Evolutionary conservation across 192 early-diverging fungal species (phyloP).

Genomic region (Haplosporangium gracile): DNA sequence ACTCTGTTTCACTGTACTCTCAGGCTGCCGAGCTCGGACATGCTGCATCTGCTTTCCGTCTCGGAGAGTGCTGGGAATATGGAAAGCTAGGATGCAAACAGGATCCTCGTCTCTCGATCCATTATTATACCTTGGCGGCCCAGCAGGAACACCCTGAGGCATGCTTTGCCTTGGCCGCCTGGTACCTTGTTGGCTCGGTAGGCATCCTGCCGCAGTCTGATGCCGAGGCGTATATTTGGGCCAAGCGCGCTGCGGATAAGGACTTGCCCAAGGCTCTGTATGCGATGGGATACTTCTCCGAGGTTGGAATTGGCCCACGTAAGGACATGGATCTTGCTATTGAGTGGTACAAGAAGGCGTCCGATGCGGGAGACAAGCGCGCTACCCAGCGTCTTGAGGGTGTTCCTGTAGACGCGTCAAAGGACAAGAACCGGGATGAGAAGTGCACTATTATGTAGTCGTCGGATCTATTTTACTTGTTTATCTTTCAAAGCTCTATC

Average conservation of each 20-base stretch:
- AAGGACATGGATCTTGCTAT: constrained; percentile 68
- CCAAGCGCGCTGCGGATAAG: constrained; percentile 69
- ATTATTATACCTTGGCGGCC: constrained; percentile 74
- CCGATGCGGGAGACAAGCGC: constrained; percentile 72
- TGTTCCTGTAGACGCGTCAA: constrained; percentile 53
- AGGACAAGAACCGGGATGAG: constrained; percentile 65
- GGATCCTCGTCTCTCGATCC: constrained; percentile 67
- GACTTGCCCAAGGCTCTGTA: constrained; percentile 72
- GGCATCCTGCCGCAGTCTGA: constrained; percentile 71
- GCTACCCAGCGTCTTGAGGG: constrained; percentile 69
- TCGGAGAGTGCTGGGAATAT: constrained; percentile 76
- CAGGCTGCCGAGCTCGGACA: constrained; percentile 77
- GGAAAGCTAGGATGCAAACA: constrained; percentile 68
- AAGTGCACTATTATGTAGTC: constrained; percentile 46
- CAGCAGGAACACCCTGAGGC: constrained; percentile 74
- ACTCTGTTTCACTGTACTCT: constrained; percentile 70
- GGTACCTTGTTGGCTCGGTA: constrained; percentile 75
- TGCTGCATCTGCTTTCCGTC: constrained; percentile 70
- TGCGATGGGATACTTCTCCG: constrained; percentile 76
- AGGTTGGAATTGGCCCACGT: constrained; percentile 70
- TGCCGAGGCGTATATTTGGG: constrained; percentile 75
- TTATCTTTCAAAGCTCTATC: not conserved
- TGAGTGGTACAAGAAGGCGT: constrained; percentile 77
- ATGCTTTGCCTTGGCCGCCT: constrained; percentile 72
- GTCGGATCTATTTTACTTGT: not conserved